A percentile compares a stretch with the other conserved stretches of the same genome.
Evolutionary conservation across 768 basidiomycete species (phyloP).

Genomic region (Leucosporidium creatinivorum): DNA sequence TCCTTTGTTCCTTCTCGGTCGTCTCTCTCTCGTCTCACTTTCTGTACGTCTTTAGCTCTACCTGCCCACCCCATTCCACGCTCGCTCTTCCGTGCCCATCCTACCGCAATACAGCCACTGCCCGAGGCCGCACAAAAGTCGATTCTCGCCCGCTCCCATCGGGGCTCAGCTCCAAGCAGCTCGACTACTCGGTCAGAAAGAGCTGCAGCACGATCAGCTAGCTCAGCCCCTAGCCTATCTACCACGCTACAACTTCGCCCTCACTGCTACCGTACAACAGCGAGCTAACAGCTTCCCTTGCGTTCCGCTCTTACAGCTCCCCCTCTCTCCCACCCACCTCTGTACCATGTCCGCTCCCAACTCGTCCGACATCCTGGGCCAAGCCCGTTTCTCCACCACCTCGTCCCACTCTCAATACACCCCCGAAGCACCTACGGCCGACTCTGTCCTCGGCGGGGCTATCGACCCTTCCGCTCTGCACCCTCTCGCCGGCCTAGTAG

Average conservation of each 20-base stretch:
- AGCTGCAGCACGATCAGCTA: not conserved
- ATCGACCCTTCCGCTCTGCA: constrained; percentile 91
- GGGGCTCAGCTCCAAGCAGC: not conserved
- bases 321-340: not conserved
- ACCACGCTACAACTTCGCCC: not conserved
- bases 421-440: constrained; percentile 59
- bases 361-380: constrained; percentile 31
- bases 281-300: not conserved
- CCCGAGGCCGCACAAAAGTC: not conserved
- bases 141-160: not conserved
- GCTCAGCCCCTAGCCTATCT: not conserved
- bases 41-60: not conserved
- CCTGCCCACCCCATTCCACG: no score
- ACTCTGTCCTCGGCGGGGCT: constrained; percentile 69
- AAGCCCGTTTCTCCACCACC: constrained; percentile 26
- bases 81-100: no score
- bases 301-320: not conserved
- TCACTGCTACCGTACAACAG: not conserved
- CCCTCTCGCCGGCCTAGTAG: constrained; percentile 83
- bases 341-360: constrained; percentile 16
- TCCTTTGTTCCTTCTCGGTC: not conserved
- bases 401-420: constrained; percentile 2
- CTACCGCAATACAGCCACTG: no score
- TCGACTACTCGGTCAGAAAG: not conserved
- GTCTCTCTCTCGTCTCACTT: not conserved